Base-by-base conservation (phyloP, 2,329 filamentous ascomycete genomes). In the Fusarium multiceps region DNA sequence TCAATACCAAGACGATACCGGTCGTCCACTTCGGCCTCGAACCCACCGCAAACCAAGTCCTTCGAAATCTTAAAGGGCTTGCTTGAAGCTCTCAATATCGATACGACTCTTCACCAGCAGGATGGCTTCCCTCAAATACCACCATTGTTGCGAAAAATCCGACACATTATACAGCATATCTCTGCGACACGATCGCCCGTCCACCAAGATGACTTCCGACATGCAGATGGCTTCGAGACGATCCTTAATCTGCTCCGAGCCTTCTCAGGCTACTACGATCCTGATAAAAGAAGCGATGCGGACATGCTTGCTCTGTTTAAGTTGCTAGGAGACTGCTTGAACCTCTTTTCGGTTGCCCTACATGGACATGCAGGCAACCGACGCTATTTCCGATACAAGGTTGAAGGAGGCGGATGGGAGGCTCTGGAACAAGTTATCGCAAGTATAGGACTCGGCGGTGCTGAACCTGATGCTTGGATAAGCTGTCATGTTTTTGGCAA, bases 291-390 rank as follows among this genome's bases (percentile, higher is more conserved):
- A 75, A 87, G 81, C 53, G 81, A 88, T 41, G 82, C 88, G 47
- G 89, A 93, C 64, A 92, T 90, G 77, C 82, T 84, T 59, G 84
- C 85, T 46, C 83, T 93, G 60, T 92, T 93, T 75, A 86, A 88
- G 63, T 82, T 95, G 20, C 82, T 97, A 20, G 88, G 93, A 74
- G 86, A 86, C 11, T 86, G 92, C n/a, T 83, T 96, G 41, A 89
- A 89, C 32, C 88, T 96, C 16, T 82, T 98, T 28, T 90, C 92
- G 2, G 90, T 91, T 49, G 89, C 90, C 16, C 86, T 99, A 70
- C 88, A 89, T 56, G 89, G 89, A 47, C 94, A 98, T 79, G 86
- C 91, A 48, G 95, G 94, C 21, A 99, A 98, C 80, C 88, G 91
- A 75, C 89, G 92, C 72, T 98, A 95, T 82, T 98, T 98, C 78